Evolutionary conservation across 495 filamentous ascomycete species (phyloP).

Genomic region (Cercophora sp.): DNA sequence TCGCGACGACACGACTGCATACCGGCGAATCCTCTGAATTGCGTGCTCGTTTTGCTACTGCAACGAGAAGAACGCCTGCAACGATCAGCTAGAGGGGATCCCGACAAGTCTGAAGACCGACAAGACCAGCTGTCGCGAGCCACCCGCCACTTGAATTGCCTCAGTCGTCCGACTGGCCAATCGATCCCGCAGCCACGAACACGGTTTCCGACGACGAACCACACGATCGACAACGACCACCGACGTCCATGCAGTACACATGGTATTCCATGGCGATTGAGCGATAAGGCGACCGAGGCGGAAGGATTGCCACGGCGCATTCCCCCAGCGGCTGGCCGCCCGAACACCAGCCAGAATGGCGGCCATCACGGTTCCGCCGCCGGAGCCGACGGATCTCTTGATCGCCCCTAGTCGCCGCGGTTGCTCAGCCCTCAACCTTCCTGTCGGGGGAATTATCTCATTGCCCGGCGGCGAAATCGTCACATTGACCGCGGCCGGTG

Average conservation of each 20-base stretch:
- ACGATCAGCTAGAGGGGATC: too few relatives aligned
- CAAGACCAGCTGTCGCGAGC: too few relatives aligned
- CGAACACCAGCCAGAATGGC: conserved; percentile 22
- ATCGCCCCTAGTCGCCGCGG: conserved; percentile 18
- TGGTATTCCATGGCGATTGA: conserved; percentile 32
- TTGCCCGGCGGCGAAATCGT: conserved; percentile 54
- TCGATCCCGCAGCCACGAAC: neutral
- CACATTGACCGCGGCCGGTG: conserved; percentile 58
- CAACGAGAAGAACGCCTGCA: too few relatives aligned
- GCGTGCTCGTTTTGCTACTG: too few relatives aligned
- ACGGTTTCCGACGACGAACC: neutral
- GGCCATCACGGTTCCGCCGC: conserved; percentile 9
- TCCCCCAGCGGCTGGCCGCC: conserved; percentile 19
- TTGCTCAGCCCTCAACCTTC: conserved; percentile 48
- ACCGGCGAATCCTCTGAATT: neutral
- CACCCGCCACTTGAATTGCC: neutral
- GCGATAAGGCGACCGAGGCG: conserved; percentile 23
- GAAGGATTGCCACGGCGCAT: conserved; percentile 23
- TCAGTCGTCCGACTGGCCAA: neutral
- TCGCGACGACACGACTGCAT: conserved; percentile 10
- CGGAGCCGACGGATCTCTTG: conserved; percentile 14
- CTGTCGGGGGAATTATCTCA: conserved; percentile 56
- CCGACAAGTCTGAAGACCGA: too few relatives aligned
- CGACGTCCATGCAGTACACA: conserved; percentile 14
- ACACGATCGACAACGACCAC: conserved; percentile 3